A percentile compares a stretch with the other conserved stretches of the same genome.
Conservation (phyloP, 495 filamentous ascomycete species). For the Neurospora sp. region DNA sequence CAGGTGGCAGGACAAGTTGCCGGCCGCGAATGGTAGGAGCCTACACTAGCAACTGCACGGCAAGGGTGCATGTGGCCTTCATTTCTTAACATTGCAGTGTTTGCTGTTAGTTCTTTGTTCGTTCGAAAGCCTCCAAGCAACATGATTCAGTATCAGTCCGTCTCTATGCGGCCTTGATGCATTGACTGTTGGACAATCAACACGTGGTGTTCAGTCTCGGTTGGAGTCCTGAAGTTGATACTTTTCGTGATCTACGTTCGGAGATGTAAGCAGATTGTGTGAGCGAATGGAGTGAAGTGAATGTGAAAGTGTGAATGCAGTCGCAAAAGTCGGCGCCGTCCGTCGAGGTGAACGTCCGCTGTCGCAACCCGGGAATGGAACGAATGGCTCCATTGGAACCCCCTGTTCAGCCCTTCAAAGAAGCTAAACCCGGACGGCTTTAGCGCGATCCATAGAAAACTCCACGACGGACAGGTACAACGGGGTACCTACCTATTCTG, state of each 20-base stretch:
- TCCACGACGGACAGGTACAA: neutral
- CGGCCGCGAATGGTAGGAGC: neutral
- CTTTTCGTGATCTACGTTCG: neutral
- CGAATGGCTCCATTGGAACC: neutral
- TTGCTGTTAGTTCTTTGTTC: neutral
- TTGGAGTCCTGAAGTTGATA: neutral
- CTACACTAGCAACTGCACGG: neutral
- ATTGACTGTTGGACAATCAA: neutral
- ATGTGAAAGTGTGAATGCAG: neutral
- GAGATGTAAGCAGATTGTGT: neutral
- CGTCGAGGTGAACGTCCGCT: neutral
- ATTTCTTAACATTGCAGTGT: neutral
- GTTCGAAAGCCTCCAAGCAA: neutral
- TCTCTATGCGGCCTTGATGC: neutral
- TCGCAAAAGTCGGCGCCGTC: neutral
- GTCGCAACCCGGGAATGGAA: neutral
- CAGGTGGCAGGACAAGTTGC: constrained; percentile 10
- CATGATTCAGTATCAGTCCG: neutral
- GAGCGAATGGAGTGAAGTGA: neutral
- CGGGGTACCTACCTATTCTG: neutral
- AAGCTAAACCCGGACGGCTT: neutral
- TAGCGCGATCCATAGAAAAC: neutral
- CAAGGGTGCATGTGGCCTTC: neutral
- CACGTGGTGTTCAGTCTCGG: neutral
- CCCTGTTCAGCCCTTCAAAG: neutral